Percentiles rank a stretch among this genome's conserved stretches.
Evolutionary conservation across 1,139 yeast genomes (phyloP).

Genomic region (Taiozyma onychis): DNA sequence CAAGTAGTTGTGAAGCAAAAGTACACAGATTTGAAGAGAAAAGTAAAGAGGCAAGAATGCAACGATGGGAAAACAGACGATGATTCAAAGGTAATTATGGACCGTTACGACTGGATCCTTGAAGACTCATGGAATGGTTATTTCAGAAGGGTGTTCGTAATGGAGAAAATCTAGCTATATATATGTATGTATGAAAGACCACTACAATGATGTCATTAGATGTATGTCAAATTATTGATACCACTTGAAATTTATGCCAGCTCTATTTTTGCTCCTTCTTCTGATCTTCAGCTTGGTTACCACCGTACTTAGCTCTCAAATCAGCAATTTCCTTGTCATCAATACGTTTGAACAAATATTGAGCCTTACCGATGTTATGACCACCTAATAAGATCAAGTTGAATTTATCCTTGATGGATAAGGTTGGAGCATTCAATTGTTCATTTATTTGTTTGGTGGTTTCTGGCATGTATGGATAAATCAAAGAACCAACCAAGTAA

Average conservation of each 20-base stretch:
- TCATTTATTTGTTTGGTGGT: conserved; percentile 63
- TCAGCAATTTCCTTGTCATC: conserved; percentile 83
- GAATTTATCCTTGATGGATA: conserved; percentile 73
- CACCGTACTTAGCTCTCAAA: conserved; percentile 87
- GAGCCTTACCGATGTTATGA: conserved; percentile 87
- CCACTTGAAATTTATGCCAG: neutral
- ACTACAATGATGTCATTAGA: neutral
- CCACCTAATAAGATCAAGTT: conserved; percentile 66
- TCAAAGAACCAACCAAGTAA: conserved; percentile 72
- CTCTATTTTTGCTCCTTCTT: conserved; percentile 1
- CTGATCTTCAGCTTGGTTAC: conserved; percentile 35
- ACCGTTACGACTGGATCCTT: conserved; percentile 10
- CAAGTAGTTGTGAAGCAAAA: neutral
- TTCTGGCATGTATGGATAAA: conserved; percentile 89
- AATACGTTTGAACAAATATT: conserved; percentile 85
- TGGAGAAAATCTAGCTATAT: conserved; percentile 11
- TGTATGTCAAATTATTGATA: neutral
- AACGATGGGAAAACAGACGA: neutral
- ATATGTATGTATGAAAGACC: neutral
- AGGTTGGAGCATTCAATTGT: conserved; percentile 78
- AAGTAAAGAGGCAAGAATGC: neutral
- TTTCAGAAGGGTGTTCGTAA: conserved; percentile 15
- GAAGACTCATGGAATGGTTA: conserved; percentile 2
- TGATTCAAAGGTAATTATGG: neutral
- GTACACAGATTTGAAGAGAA: neutral